Evolutionary conservation across 1,284 basidiomycete species (phyloP).

Genomic region (Heterobasidion occidentale): DNA sequence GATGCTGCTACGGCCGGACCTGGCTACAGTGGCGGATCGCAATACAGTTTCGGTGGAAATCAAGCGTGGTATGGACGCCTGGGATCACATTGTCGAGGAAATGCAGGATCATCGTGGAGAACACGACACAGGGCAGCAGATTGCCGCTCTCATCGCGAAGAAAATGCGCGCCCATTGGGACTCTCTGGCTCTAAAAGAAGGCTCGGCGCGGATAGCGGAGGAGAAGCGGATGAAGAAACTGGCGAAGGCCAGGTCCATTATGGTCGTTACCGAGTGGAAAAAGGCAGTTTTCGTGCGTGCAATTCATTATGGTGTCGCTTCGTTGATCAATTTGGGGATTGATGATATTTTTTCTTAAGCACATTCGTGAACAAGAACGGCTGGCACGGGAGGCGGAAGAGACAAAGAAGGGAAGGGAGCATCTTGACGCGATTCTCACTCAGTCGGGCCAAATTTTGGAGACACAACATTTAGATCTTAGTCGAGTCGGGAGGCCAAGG

Average conservation of each 20-base stretch:
- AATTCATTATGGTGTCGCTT: slow-evolving; percentile 1
- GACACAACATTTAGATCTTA: slow-evolving; percentile 71
- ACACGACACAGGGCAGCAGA: slow-evolving; percentile 14
- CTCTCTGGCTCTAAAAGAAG: slow-evolving; percentile 53
- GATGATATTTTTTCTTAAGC: slow-evolving; percentile 25
- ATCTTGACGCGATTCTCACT: slow-evolving; percentile 86
- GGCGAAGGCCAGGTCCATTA: slow-evolving; percentile 64
- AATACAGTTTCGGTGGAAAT: slow-evolving; percentile 5
- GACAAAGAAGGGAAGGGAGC: slow-evolving; percentile 67
- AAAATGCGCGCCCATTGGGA: slow-evolving; percentile 81
- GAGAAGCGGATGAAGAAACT: slow-evolving; percentile 62
- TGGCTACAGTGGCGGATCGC: slow-evolving; percentile 1
- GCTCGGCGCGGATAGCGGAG: slow-evolving; percentile 54
- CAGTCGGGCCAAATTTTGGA: slow-evolving; percentile 85
- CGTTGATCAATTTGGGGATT: neutral
- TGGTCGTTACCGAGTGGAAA: slow-evolving; percentile 82
- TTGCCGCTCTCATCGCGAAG: slow-evolving; percentile 49
- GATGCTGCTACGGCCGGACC: slow-evolving; percentile 17
- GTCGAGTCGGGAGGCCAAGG: slow-evolving; percentile 29
- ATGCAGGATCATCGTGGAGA: slow-evolving; percentile 20
- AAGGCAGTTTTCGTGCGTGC: slow-evolving; percentile 75
- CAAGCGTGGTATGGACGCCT: slow-evolving; percentile 28
- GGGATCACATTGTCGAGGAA: slow-evolving; percentile 48
- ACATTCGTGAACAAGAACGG: slow-evolving; percentile 67
- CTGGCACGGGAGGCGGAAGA: slow-evolving; percentile 54